phyloP scores from a whole-genome alignment of 1,284 basidiomycete genomes.

The Ganoderma boninense region DNA sequence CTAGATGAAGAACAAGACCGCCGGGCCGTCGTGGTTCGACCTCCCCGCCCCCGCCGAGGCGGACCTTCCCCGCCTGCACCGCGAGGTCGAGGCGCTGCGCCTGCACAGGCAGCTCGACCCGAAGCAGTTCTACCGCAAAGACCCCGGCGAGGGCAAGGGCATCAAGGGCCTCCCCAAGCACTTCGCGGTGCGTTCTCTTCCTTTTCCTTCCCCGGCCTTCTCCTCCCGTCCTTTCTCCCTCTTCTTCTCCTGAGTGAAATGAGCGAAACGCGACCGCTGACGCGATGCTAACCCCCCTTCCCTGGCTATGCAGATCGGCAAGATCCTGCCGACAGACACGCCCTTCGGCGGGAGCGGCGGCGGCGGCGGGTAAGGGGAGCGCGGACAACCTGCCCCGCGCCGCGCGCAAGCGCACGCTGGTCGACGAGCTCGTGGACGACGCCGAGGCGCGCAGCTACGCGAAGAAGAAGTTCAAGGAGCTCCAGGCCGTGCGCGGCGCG shows the following conservation, averaged over 20 bases:
- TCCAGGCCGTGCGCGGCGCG: constrained; percentile 77
- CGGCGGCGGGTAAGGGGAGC: constrained; percentile 51
- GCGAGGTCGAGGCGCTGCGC: constrained; percentile 93
- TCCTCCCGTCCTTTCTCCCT: too few relatives aligned
- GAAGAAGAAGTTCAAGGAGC: constrained; percentile 92
- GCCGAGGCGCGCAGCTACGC: constrained; percentile 88
- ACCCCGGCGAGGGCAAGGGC: constrained; percentile 85
- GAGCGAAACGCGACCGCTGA: too few relatives aligned
- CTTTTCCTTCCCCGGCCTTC: too few relatives aligned
- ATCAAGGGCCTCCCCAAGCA: constrained; percentile 89
- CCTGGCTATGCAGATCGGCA: constrained; percentile 75
- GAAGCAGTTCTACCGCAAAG: constrained; percentile 92
- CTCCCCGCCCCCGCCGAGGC: constrained; percentile 86
- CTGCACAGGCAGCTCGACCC: constrained; percentile 94
- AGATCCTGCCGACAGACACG: constrained; percentile 78
- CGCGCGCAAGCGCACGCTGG: constrained; percentile 81
- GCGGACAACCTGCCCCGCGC: constrained; percentile 74
- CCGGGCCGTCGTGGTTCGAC: constrained; percentile 91
- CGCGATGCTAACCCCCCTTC: background rate
- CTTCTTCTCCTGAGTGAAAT: constrained; percentile 1
- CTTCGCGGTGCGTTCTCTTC: constrained; percentile 75
- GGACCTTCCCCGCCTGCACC: constrained; percentile 84
- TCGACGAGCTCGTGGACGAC: constrained; percentile 91
- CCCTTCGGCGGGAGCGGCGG: constrained; percentile 68
- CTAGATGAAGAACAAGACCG: constrained; percentile 77